Conservation (phyloP, 495 filamentous ascomycete species). For the Penicillium desertorum region DNA sequence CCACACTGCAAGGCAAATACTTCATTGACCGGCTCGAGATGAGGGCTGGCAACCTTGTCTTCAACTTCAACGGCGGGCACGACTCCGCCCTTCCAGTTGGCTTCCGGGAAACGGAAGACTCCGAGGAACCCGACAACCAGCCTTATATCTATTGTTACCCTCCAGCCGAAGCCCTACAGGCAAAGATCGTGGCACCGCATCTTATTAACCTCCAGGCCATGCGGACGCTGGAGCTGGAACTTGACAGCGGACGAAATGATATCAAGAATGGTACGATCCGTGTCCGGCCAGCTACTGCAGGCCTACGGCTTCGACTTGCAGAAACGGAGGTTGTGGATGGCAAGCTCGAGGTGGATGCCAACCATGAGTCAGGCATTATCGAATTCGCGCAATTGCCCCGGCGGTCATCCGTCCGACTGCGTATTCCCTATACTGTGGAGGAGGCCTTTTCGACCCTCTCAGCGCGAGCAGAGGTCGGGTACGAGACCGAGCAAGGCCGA, state of each 20-base stretch:
- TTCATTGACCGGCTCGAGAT: slow-evolving; percentile 72
- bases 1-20: slow-evolving; percentile 72
- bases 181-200: slow-evolving; percentile 45
- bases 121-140: slow-evolving; percentile 36
- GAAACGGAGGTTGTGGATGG: slow-evolving; percentile 61
- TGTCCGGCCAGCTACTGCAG: slow-evolving; percentile 80
- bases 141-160: slow-evolving; percentile 54
- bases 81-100: slow-evolving; percentile 38
- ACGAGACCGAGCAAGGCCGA: slow-evolving; percentile 68
- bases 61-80: slow-evolving; percentile 45
- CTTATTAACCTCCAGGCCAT: slow-evolving; percentile 71
- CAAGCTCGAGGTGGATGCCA: slow-evolving; percentile 53
- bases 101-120: slow-evolving; percentile 43
- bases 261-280: slow-evolving; percentile 67
- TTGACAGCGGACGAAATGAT: slow-evolving; percentile 75
- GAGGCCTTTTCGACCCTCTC: slow-evolving; percentile 68
- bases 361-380: slow-evolving; percentile 66
- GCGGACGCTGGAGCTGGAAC: slow-evolving; percentile 69
- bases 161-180: slow-evolving; percentile 47
- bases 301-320: slow-evolving; percentile 75
- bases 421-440: slow-evolving; percentile 84
- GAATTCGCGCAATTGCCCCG: slow-evolving; percentile 55
- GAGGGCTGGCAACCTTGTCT: slow-evolving; percentile 63
- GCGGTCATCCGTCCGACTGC: slow-evolving; percentile 53
- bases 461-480: slow-evolving; percentile 73